phyloP scores from a whole-genome alignment of 108 stramenopile genomes.

The Fragilaria crotonensis region DNA sequence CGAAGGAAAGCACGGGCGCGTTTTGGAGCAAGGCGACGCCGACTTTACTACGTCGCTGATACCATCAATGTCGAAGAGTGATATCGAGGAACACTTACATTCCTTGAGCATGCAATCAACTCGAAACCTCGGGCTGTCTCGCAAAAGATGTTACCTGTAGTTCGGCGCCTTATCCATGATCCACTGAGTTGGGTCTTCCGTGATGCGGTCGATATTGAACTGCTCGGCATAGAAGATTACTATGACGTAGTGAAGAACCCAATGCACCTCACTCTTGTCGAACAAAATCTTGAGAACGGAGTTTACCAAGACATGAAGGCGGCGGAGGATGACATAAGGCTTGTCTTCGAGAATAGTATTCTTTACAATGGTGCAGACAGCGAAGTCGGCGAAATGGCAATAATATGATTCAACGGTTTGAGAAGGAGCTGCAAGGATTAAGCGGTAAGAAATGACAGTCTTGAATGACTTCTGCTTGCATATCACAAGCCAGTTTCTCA shows the following conservation, averaged over 20 bases:
- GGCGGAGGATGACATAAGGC: conserved; percentile 52
- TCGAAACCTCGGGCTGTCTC: conserved; percentile 66
- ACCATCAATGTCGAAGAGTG: conserved; percentile 86
- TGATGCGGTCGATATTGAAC: conserved; percentile 90
- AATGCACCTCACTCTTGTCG: conserved; percentile 73
- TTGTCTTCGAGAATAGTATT: conserved; percentile 85
- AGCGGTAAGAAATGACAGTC: conserved; percentile 53
- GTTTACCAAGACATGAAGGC: conserved; percentile 63
- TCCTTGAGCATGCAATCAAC: too few relatives aligned
- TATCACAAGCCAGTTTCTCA: too few relatives aligned
- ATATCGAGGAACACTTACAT: conserved; percentile 89
- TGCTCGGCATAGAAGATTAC: conserved; percentile 92
- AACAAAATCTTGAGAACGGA: conserved; percentile 68
- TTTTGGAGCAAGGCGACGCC: too few relatives aligned
- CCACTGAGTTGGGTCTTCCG: conserved; percentile 86
- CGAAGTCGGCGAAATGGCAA: conserved; percentile 76
- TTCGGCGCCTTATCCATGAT: conserved; percentile 72
- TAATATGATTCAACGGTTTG: conserved; percentile 54
- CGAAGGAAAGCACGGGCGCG: too few relatives aligned
- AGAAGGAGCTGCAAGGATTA: conserved; percentile 43
- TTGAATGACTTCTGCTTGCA: too few relatives aligned
- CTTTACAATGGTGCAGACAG: conserved; percentile 79
- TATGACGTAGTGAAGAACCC: conserved; percentile 88
- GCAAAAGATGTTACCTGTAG: conserved; percentile 71
- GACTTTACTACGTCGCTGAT: too few relatives aligned